Percentiles rank a stretch among this genome's conserved stretches.
Evolutionary conservation across 768 basidiomycete genomes (phyloP).

Genomic region (Lactarius akahatsu): DNA sequence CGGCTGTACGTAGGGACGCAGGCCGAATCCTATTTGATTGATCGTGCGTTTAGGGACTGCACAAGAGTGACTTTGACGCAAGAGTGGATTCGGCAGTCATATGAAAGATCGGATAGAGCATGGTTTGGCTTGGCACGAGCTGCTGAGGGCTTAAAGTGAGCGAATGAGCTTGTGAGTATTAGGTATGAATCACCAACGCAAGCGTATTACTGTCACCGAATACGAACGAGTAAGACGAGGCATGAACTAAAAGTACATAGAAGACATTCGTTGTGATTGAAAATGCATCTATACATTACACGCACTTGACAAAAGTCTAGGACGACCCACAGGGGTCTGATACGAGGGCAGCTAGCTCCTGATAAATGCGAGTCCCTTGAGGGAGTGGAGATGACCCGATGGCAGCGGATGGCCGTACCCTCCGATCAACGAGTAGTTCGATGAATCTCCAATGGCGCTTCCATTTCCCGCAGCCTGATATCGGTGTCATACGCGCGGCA

Average conservation of each 20-base stretch:
- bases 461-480: not conserved
- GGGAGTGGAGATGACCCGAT: not conserved
- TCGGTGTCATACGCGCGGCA: not conserved
- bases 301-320: not conserved
- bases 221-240: not conserved
- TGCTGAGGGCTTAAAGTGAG: not conserved
- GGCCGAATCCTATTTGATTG: not conserved
- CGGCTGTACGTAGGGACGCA: not conserved
- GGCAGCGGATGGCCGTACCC: not conserved
- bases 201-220: not conserved
- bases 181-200: not conserved
- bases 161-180: not conserved
- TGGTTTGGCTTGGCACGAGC: constrained; percentile 3
- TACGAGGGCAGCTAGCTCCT: not conserved
- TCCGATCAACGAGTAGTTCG: not conserved
- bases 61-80: not conserved
- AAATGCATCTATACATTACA: not conserved
- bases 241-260: not conserved
- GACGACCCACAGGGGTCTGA: not conserved
- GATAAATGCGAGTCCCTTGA: not conserved
- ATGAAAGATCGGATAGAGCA: not conserved
- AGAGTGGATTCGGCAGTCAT: not conserved
- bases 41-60: not conserved
- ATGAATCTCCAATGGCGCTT: not conserved
- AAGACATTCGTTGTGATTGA: not conserved